phyloP scores from a whole-genome alignment of 768 basidiomycete genomes.

The Pleurotus platypus region DNA sequence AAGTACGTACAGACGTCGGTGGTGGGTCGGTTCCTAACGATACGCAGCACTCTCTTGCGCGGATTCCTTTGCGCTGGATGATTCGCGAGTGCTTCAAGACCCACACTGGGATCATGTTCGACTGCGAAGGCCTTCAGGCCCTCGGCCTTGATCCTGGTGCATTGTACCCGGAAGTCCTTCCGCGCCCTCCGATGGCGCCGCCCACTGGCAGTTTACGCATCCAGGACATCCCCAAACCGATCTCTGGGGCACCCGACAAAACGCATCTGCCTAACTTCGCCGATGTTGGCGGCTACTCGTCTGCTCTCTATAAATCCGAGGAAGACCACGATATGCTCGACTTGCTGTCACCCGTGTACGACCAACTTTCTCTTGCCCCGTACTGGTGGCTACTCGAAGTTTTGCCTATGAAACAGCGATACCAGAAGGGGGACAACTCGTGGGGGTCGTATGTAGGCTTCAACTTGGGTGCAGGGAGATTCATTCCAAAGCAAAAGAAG shows the following conservation, averaged over 20 bases:
- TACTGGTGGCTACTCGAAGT: conserved; percentile 66
- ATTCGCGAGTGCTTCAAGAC: conserved; percentile 60
- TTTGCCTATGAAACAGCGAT: conserved; percentile 32
- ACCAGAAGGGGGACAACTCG: conserved; percentile 22
- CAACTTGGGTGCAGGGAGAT: conserved; percentile 35
- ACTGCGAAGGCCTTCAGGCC: conserved; percentile 33
- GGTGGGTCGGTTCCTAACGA: too few species aligned
- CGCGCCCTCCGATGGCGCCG: conserved; percentile 25
- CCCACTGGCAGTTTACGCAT: conserved; percentile 15
- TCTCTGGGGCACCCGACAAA: background rate
- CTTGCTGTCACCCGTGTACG: conserved; percentile 43
- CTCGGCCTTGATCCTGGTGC: conserved; percentile 38
- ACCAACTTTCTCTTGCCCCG: conserved; percentile 38
- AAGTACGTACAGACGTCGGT: too few species aligned
- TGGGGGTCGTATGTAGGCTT: conserved; percentile 23
- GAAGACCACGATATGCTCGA: conserved; percentile 54
- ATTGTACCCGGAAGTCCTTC: conserved; percentile 30
- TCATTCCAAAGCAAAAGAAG: conserved; percentile 35
- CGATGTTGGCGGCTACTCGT: background rate
- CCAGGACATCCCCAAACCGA: conserved; percentile 13
- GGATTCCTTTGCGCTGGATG: conserved; percentile 65
- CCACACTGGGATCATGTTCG: conserved; percentile 57
- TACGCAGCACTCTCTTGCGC: conserved; percentile 35
- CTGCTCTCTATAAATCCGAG: conserved; percentile 21
- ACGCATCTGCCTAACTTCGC: background rate